phyloP scores from a whole-genome alignment of 306 rosid species.

The Carpinus viminea region DNA sequence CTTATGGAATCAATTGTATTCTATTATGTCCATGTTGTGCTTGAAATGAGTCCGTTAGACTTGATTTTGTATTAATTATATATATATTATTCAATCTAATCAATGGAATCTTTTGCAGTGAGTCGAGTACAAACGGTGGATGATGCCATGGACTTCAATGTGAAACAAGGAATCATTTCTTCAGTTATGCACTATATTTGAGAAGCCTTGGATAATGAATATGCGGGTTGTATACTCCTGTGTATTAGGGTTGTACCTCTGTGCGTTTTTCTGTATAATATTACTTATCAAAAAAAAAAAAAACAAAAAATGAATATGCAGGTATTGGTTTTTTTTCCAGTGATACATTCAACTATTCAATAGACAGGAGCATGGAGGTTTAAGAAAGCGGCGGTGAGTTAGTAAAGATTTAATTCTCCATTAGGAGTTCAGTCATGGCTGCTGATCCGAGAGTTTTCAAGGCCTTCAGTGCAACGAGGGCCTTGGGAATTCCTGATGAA shows the following conservation, averaged over 20 bases:
- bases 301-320: neutral
- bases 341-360: neutral
- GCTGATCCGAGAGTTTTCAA: constrained; percentile 30
- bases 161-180: neutral
- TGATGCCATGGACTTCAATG: neutral
- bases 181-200: neutral
- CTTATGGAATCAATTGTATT: too few relatives aligned
- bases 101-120: neutral
- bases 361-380: neutral
- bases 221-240: too few relatives aligned
- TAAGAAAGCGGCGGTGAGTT: too few relatives aligned
- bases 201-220: neutral
- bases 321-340: neutral
- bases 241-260: too few relatives aligned
- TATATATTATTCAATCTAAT: too few relatives aligned
- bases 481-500: constrained; percentile 46
- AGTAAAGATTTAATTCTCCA: neutral
- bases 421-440: constrained; percentile 44
- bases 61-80: too few relatives aligned
- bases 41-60: too few relatives aligned
- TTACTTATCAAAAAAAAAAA: too few relatives aligned
- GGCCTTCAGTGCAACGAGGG: constrained; percentile 53
- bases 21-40: too few relatives aligned
- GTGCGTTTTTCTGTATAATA: too few relatives aligned
- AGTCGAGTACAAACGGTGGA: neutral